Conservation (phyloP, 257 asterid species). For the Solanum dulcamara region DNA sequence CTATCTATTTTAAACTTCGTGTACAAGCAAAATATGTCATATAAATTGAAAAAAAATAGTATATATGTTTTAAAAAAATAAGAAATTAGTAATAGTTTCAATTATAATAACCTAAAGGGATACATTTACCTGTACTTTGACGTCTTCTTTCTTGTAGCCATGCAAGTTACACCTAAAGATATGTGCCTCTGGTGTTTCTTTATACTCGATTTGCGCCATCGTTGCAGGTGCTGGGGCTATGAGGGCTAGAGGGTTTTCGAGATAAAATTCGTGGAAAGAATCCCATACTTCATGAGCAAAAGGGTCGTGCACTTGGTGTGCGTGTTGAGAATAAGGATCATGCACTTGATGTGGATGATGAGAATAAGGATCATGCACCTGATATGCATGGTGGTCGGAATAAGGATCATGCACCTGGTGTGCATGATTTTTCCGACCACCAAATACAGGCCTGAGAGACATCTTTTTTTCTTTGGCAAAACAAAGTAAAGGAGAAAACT, state of each 20-base stretch:
- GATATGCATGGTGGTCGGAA: neutral
- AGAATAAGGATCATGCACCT: neutral
- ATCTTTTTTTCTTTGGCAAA: neutral
- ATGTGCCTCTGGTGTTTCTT: constrained; percentile 30
- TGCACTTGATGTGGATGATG: neutral
- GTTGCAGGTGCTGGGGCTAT: neutral
- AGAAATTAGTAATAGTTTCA: neutral
- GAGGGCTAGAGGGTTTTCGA: neutral
- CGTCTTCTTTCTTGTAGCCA: constrained; percentile 29
- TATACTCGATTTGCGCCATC: constrained; percentile 11
- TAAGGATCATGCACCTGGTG: neutral
- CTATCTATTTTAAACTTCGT: neutral
- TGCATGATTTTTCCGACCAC: constrained; percentile 6
- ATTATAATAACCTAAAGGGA: neutral
- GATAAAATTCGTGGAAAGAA: neutral
- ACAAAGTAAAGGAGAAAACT: neutral
- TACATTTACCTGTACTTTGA: constrained; percentile 23
- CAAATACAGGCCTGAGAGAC: constrained; percentile 7
- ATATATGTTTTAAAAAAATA: too few relatives aligned
- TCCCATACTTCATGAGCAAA: constrained; percentile 8
- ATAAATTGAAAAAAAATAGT: neutral
- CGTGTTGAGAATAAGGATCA: neutral
- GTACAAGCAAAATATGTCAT: neutral
- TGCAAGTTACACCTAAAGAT: constrained; percentile 16
- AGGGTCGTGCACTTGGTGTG: neutral